A percentile compares a stretch with the other conserved stretches of the same genome.
Evolutionary conservation across 495 filamentous ascomycete genomes (phyloP).

Genomic region (Penicillium parvum): DNA sequence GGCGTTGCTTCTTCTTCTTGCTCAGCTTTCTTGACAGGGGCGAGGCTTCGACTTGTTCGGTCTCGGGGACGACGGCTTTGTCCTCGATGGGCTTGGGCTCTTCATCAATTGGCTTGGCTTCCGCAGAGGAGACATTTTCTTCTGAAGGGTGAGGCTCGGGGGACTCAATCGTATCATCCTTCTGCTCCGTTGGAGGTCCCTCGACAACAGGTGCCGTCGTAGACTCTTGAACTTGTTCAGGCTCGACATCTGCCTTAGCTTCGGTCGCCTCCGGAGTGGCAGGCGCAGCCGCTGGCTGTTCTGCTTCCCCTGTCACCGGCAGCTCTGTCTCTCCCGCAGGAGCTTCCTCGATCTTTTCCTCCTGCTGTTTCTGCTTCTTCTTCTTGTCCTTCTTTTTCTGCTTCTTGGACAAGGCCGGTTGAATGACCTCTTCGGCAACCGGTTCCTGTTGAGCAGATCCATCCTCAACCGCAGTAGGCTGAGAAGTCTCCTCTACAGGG

Average conservation of each 20-base stretch:
- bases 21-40: conserved; percentile 21
- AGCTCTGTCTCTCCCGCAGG: background rate
- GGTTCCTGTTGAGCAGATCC: conserved; percentile 1
- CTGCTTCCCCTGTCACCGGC: background rate
- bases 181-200: background rate
- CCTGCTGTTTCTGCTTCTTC: conserved; percentile 18
- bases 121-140: background rate
- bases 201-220: background rate
- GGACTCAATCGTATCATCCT: too few relatives aligned
- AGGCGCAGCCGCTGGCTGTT: conserved; percentile 1
- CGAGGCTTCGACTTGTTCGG: conserved; percentile 10
- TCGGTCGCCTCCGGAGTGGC: background rate
- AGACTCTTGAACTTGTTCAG: conserved; percentile 1
- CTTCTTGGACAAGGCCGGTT: conserved; percentile 12
- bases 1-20: conserved; percentile 31
- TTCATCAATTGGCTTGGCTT: conserved; percentile 1
- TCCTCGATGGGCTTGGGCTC: conserved; percentile 1
- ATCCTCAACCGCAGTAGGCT: conserved; percentile 2
- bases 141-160: too few relatives aligned
- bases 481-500: conserved; percentile 1
- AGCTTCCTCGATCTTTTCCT: conserved; percentile 1
- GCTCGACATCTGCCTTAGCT: conserved; percentile 1
- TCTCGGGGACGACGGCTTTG: background rate
- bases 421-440: background rate
- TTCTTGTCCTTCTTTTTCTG: conserved; percentile 24